Evolutionary conservation across 345 rosid species (phyloP), one percentile per base, ranked within the genome.

Genomic region (Bruguiera sexangula): DNA sequence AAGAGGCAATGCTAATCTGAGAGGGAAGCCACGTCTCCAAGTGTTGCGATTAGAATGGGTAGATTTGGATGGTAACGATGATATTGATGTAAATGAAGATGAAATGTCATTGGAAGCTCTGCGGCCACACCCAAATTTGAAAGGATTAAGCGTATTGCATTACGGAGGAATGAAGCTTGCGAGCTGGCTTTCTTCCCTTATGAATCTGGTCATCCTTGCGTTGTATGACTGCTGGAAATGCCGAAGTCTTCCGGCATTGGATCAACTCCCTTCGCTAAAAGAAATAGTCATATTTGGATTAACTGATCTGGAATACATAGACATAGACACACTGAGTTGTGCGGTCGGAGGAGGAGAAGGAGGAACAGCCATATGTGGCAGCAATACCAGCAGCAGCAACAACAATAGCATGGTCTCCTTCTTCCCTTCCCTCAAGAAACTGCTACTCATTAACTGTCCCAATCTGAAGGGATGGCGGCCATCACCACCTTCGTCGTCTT

Each of bases 381-480:
- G n/a, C n/a, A n/a, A n/a, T n/a, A n/a, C n/a, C n/a, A n/a, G n/a
- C n/a, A n/a, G n/a, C n/a, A n/a, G n/a, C n/a, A n/a, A n/a, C n/a
- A n/a, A n/a, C n/a, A n/a, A n/a, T n/a, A n/a, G n/a, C n/a, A n/a
- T n/a, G 24, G 27, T 1, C 39, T 3, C 48, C 5, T 60, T 60
- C 60, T 62, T 70, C 32, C 67, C 59, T 19, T 70, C 53, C 26
- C 26, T 70, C 4, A 39, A 70, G 74, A 31, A 7, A 19, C 27
- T 70, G 1, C 39, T 22, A 24, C 24, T n/a, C n/a, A n/a, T n/a
- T n/a, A 24, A 24, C 24, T 26, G 62, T 52, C 67, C 54, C 11
- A 70, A 62, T 27, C 66, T 70, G 34, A 70, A 53, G 53, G 74
- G 74, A 62, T 62, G 74, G 74, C 27, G 56, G 29, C 31, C 4